Base-by-base conservation (phyloP, 306 rosid genomes). In the Hylodesmum podocarpum region DNA sequence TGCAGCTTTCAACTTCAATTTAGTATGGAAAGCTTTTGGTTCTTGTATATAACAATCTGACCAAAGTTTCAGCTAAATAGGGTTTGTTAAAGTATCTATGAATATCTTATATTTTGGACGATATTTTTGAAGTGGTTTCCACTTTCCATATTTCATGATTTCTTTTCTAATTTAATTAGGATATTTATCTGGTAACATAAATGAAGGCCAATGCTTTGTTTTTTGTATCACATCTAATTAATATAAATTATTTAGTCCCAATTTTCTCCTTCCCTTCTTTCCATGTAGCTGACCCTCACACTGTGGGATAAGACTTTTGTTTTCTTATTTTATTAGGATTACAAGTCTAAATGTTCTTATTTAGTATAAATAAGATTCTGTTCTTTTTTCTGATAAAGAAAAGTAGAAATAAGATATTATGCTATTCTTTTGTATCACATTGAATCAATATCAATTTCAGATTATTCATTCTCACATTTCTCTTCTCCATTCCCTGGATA, bases 21-120 rank as follows among this genome's bases (percentile, higher is more conserved):
- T 62, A 29, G 65, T 70, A 27, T 27, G 51, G 54, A 75, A 62
- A 53, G 27, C 75, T 51, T 12, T 61, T 9, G n/a, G 70, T 8
- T 80, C 61, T 59, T 79, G 47, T 70, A 46, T 59, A 68, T 72
- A 50, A 46, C 12, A 39, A 28, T 77, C 49, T n/a, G 70, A 43
- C 39, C 51, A 31, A 63, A 51, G 77, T 75, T 69, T 69, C 73
- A 40, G 72, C 54, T 47, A 62, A 40, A 41, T 69, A 41, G 58
- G 66, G 49, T 62, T 73, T 43, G 15, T 41, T 9, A n/a, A 40
- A 28, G 61, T 67, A 67, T 31, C 29, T 54, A 55, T 19, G 36
- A 27, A 8, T 53, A 53, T 12, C 57, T 65, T 65, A 22, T 3
- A 50, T 68, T 44, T 53, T 77, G 44, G 24, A 54, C 40, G 59